Conservation (phyloP, 2,329 filamentous ascomycete genomes). For the Trichoderma sp. region DNA sequence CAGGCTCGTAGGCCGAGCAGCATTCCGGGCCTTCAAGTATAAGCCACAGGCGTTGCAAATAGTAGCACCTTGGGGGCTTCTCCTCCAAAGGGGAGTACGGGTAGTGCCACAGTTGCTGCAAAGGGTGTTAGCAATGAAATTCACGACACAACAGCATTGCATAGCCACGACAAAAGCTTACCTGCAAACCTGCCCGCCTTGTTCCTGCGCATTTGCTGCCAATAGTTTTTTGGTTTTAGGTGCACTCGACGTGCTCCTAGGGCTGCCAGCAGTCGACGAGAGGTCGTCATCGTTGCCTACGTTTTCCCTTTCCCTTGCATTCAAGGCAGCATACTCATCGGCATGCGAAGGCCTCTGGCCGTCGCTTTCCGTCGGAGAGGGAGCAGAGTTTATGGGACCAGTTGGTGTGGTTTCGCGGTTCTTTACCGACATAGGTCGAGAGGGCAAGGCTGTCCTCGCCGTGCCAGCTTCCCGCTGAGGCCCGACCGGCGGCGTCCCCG, state of each 20-base stretch:
- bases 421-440: conserved; percentile 37
- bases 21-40: conserved; percentile 90
- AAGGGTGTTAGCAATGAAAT: conserved; percentile 15
- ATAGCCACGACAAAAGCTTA: conserved; percentile 36
- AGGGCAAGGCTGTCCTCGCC: conserved; percentile 38
- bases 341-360: conserved; percentile 22
- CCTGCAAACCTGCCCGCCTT: conserved; percentile 70
- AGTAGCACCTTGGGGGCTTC: conserved; percentile 86
- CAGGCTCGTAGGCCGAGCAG: conserved; percentile 82
- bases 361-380: conserved; percentile 28
- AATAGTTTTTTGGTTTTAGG: conserved; percentile 20
- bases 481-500: conserved; percentile 27
- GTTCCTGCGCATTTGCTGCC: conserved; percentile 27
- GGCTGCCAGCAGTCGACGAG: conserved; percentile 32
- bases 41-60: conserved; percentile 98
- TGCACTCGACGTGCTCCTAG: conserved; percentile 25
- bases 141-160: neutral
- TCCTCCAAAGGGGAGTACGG: conserved; percentile 88
- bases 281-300: conserved; percentile 24
- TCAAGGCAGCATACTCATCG: conserved; percentile 29
- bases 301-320: conserved; percentile 28
- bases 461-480: conserved; percentile 33
- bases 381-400: conserved; percentile 24
- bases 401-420: conserved; percentile 25
- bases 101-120: conserved; percentile 90